These are phyloP conservation scores for Hymenoscyphus linearis DNA, from an alignment of 2,329 filamentous ascomycete genomes.

Conservation along the genomic window DNA sequence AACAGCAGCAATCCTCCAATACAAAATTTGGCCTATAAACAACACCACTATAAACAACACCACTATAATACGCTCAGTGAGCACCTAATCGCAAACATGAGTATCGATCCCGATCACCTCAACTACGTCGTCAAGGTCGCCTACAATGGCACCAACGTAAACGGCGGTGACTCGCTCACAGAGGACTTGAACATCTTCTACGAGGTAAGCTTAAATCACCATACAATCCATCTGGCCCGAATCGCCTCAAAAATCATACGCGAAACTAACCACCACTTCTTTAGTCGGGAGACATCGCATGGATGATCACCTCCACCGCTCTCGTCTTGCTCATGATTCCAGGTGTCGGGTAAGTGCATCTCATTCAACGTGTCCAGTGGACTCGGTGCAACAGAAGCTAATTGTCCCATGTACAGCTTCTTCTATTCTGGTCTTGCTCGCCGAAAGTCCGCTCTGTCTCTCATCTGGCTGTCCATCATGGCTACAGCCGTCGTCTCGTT, in stretches of 20 bases:
- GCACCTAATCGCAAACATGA: constrained; percentile 17
- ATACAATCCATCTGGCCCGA: background rate
- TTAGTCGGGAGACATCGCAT: constrained; percentile 76
- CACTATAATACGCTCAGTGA: background rate
- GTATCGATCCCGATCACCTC: constrained; percentile 39
- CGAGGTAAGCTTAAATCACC: constrained; percentile 45
- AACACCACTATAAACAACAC: background rate
- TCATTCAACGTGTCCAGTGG: constrained; percentile 10
- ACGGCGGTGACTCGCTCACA: constrained; percentile 55
- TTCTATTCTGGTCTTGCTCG: constrained; percentile 90
- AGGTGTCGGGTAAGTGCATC: constrained; percentile 61
- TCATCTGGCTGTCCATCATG: constrained; percentile 91
- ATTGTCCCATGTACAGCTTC: constrained; percentile 43
- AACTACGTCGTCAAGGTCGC: constrained; percentile 39
- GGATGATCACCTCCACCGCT: constrained; percentile 76
- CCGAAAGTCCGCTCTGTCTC: constrained; percentile 79
- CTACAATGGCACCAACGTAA: constrained; percentile 51
- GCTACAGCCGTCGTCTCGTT: constrained; percentile 76
- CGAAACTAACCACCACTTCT: constrained; percentile 46
- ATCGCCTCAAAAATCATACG: background rate
- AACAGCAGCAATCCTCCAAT: background rate
- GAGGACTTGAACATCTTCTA: constrained; percentile 81
- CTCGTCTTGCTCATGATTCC: constrained; percentile 90
- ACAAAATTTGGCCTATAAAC: background rate
- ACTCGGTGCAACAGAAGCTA: constrained; percentile 17